A percentile compares a stretch with the other conserved stretches of the same genome.
Conservation (phyloP, 2,329 filamentous ascomycete genomes). For the Aspergillus amoenus region DNA sequence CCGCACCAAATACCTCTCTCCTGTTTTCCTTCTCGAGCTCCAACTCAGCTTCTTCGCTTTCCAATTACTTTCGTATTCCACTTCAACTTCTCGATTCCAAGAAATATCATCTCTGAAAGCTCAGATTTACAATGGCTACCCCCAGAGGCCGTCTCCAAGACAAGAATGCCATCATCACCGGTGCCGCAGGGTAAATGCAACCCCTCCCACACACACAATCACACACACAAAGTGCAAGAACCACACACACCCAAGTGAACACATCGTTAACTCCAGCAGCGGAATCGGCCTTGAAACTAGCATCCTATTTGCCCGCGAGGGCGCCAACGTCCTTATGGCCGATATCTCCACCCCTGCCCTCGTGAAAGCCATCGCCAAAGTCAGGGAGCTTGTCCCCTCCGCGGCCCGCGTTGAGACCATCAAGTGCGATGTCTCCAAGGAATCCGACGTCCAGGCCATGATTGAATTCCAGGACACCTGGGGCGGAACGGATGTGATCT, state of each 20-base stretch:
- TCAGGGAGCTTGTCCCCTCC: conserved; percentile 67
- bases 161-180: conserved; percentile 24
- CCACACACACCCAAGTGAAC: background rate
- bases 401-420: conserved; percentile 22
- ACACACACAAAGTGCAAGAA: background rate
- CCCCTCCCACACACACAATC: background rate
- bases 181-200: conserved; percentile 19
- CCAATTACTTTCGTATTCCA: background rate
- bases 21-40: background rate
- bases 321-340: conserved; percentile 78
- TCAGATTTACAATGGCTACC: conserved; percentile 13
- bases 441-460: conserved; percentile 72
- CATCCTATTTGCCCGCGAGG: conserved; percentile 87
- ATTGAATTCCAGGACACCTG: conserved; percentile 74
- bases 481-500: conserved; percentile 75
- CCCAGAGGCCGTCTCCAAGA: conserved; percentile 20
- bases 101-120: background rate
- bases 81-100: background rate
- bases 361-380: conserved; percentile 71
- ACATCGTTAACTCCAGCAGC: conserved; percentile 37
- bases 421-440: conserved; percentile 74
- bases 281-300: conserved; percentile 91
- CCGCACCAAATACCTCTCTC: background rate
- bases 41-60: background rate
- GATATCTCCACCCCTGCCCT: conserved; percentile 80